Conservation (phyloP, 768 basidiomycete species). For the Tricholoma bakamatsutake region DNA sequence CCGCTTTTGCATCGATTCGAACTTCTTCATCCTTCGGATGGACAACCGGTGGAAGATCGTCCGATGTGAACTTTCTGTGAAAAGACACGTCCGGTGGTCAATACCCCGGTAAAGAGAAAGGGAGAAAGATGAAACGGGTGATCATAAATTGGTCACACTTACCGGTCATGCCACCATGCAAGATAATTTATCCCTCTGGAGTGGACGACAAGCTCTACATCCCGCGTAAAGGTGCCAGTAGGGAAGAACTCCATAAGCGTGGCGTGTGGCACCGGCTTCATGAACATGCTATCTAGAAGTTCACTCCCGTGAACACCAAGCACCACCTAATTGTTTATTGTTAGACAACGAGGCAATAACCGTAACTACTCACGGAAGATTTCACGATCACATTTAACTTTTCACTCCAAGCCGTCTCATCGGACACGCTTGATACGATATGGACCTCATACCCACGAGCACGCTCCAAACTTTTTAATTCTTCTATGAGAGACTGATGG, state of each 20-base stretch:
- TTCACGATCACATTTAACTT: conserved; percentile 60
- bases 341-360: conserved; percentile 4
- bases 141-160: conserved; percentile 1
- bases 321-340: conserved; percentile 37
- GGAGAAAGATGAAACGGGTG: not conserved
- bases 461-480: conserved; percentile 45
- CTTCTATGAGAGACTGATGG: conserved; percentile 56
- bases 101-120: not conserved
- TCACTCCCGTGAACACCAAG: conserved; percentile 55
- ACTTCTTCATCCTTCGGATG: conserved; percentile 22
- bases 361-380: conserved; percentile 50
- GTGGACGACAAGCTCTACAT: conserved; percentile 51
- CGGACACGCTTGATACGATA: conserved; percentile 43
- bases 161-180: conserved; percentile 43
- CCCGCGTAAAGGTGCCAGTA: conserved; percentile 54
- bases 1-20: conserved; percentile 33
- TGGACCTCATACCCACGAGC: conserved; percentile 50
- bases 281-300: conserved; percentile 65
- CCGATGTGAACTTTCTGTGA: conserved; percentile 29
- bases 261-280: conserved; percentile 53
- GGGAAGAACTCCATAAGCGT: conserved; percentile 79
- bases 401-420: conserved; percentile 50
- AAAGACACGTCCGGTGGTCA: conserved; percentile 1
- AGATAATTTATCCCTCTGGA: conserved; percentile 52
- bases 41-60: conserved; percentile 28